Base-by-base conservation (phyloP, 306 rosid species). In the Trifolium repens region DNA sequence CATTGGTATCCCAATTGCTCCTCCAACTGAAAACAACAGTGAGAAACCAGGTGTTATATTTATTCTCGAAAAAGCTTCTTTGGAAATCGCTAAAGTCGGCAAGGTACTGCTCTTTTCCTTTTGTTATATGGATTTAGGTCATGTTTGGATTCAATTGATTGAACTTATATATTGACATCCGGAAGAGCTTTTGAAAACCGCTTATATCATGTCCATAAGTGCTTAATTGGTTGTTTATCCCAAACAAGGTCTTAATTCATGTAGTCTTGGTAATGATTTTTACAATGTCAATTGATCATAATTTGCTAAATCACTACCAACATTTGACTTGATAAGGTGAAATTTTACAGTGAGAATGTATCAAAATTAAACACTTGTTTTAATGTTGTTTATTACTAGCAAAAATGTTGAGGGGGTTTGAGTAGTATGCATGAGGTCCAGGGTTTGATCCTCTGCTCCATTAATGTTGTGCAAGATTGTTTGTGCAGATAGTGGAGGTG, bases 41-140 rank as follows among this genome's bases (percentile, higher is more conserved):
- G 69, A 71, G 49, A 84, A 57, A 16, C 80, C 24, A 22, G 24
- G 24, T 22, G 24, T 22, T 22, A 22, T 22, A 22, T 22, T 22
- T 22, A 22, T 22, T 62, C 98, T 94, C 13, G 97, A 94, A 85
- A 91, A 64, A 79, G 96, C 98, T 88, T 89, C 87, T 69, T 61
- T 89, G 78, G 94, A 93, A 82, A 89, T 88, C 30, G 97, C 88
- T 71, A 91, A 91, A 84, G 97, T 91, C 37, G 98, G 98, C 77
- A 93, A 91, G 96, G 98, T 93, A 69, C 0, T 50, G 19, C 4
- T 52, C 1, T 52, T 7, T 52, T 52, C 10, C 0, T 1, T 1
- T 52, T 44, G 2, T 44, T 52, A 22, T 52, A 1, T 47, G 8
- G 16, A 5, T 49, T 49, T 49, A 5, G 19, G 55, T 13, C 7